Base-by-base conservation (phyloP, 257 asterid species). In the Penstemon barbatus region DNA sequence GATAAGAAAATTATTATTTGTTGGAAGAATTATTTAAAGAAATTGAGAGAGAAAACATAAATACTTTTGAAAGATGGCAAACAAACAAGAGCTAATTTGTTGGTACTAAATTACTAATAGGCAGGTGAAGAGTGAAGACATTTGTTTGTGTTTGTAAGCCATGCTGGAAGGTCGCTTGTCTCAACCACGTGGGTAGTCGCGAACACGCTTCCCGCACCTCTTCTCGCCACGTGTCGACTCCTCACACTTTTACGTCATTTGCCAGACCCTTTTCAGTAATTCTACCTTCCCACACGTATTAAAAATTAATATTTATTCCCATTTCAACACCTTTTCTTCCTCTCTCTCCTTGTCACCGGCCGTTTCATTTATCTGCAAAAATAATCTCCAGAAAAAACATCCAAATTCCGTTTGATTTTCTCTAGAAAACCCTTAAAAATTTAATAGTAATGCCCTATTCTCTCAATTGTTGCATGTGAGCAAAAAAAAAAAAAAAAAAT, bases 121-220 rank as follows among this genome's bases (percentile, higher is more conserved):
- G 33, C 33, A 25, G 33, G 33, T 25, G 33, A 25, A 25, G 33
- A 25, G 33, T 25, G 33, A 25, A 25, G 33, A 25, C 33, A 25
- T 25, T 25, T 25, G 33, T 25, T 25, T 25, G 33, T 25, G 0
- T 13, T n/a, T 53, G 3, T 4, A 53, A 15, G 57, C 25, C 65
- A 63, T 79, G 79, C 82, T 59, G 67, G 71, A 69, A 77, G 76
- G 52, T 77, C 49, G 74, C 81, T 56, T 70, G 76, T 79, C 77
- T 45, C 61, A 61, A 77, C 87, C 89, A 90, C 92, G 90, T 87
- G 93, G 82, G 37, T 13, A 12, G 25, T 39, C 55, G 63, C 71
- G 39, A 61, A 52, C 52, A 15, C 38, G 62, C 65, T 52, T 65
- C n/a, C 51, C 52, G 15, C 38, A 61, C 65, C 56, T 65, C n/a